A percentile compares a stretch with the other conserved stretches of the same genome.
These are phyloP conservation scores for Heliophila coronopifolia DNA, from an alignment of 441 rosid genomes.

Conservation along the genomic window DNA sequence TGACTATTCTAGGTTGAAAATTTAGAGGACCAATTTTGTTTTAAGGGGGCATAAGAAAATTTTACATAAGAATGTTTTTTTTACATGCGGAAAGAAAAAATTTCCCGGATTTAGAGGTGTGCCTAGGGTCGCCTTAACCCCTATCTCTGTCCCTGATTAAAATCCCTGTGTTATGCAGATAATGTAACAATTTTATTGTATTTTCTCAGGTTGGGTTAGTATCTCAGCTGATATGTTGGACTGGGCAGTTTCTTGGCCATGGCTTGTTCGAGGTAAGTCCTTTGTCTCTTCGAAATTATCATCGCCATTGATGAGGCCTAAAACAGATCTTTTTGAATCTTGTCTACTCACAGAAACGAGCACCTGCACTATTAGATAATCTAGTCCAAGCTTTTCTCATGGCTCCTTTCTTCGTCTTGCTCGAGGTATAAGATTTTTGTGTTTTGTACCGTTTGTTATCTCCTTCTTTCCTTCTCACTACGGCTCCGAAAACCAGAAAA, in stretches of 20 bases:
- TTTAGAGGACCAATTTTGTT: no score
- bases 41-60: no score
- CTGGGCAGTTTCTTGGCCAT: slow-evolving; percentile 73
- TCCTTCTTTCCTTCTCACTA: no score
- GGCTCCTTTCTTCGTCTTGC: slow-evolving; percentile 85
- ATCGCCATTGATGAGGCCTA: background rate
- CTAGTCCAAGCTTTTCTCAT: slow-evolving; percentile 60
- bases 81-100: no score
- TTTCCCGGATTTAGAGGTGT: no score
- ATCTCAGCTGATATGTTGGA: slow-evolving; percentile 69
- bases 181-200: background rate
- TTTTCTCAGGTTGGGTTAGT: slow-evolving; percentile 57
- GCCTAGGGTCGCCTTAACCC: no score
- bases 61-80: no score
- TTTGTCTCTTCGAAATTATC: background rate
- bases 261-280: slow-evolving; percentile 70
- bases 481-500: background rate
- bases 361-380: slow-evolving; percentile 82
- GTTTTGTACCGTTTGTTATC: background rate
- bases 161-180: background rate
- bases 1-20: no score
- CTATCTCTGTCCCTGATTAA: no score
- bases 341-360: slow-evolving; percentile 50
- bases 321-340: slow-evolving; percentile 5
- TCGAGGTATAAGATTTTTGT: slow-evolving; percentile 51